phyloP scores from a whole-genome alignment of 257 asterid species.

The Nyctanthes arbortristis region DNA sequence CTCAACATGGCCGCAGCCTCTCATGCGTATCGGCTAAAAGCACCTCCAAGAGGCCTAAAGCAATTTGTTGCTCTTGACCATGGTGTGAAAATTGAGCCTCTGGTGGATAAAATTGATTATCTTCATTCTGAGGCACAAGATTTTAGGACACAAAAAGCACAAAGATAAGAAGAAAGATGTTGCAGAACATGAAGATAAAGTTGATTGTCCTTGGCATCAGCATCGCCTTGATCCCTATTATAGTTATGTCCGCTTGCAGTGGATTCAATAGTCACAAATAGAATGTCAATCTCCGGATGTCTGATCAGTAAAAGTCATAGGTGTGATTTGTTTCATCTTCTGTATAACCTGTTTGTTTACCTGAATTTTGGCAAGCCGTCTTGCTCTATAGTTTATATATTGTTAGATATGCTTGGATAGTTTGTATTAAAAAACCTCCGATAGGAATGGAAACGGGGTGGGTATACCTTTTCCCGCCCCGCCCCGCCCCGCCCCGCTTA shows the following conservation, averaged over 20 bases:
- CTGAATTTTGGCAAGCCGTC: conserved; percentile 22
- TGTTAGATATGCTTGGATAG: conserved; percentile 59
- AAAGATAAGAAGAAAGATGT: conserved; percentile 77
- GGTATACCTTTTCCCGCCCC: too few relatives aligned
- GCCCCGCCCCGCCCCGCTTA: too few relatives aligned
- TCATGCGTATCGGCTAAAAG: too few relatives aligned
- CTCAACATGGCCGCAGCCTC: too few relatives aligned
- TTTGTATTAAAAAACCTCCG: conserved; percentile 33
- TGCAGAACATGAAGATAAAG: conserved; percentile 87
- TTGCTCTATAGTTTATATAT: conserved; percentile 29
- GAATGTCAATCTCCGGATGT: not conserved
- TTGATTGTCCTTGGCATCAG: conserved; percentile 74
- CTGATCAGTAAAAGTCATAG: conserved; percentile 17
- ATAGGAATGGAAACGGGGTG: too few relatives aligned
- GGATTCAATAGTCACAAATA: conserved; percentile 55
- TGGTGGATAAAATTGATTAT: conserved; percentile 55
- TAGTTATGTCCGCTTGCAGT: conserved; percentile 69
- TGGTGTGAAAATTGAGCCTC: conserved; percentile 55
- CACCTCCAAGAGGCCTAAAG: too few relatives aligned
- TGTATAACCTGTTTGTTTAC: conserved; percentile 29
- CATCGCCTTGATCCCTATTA: conserved; percentile 75
- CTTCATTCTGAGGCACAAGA: conserved; percentile 82
- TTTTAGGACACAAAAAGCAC: conserved; percentile 84
- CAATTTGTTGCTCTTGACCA: conserved; percentile 65
- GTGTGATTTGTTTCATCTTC: conserved; percentile 20